These are phyloP conservation scores for Gossypium turneri DNA, from an alignment of 345 rosid species.

Conservation along the genomic window DNA sequence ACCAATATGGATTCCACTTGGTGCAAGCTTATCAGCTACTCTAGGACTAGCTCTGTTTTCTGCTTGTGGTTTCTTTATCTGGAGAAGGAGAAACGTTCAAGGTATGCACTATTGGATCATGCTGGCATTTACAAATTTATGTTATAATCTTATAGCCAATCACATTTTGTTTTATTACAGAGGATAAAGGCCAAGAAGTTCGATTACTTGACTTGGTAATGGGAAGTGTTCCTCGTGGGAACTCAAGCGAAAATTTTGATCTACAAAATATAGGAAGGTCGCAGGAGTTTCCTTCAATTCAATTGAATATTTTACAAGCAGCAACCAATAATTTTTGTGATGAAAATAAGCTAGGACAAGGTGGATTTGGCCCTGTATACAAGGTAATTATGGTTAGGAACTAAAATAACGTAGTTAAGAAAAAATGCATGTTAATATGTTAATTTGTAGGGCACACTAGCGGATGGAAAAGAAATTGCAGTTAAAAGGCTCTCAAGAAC, in stretches of 20 bases:
- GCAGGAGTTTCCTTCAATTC: neutral
- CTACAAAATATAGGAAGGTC: neutral
- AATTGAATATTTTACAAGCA: neutral
- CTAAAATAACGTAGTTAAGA: too few relatives aligned
- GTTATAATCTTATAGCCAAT: neutral
- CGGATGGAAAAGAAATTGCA: constrained; percentile 9
- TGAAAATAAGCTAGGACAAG: neutral
- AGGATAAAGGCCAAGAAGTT: neutral
- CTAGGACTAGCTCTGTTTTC: neutral
- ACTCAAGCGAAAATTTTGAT: neutral
- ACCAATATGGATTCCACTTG: neutral
- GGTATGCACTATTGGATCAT: neutral
- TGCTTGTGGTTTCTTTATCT: neutral
- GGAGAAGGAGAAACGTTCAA: neutral
- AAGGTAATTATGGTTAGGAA: neutral
- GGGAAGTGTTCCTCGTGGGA: neutral
- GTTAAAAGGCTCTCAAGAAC: constrained; percentile 7
- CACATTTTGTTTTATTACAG: neutral
- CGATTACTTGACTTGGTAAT: neutral
- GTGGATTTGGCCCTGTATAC: neutral
- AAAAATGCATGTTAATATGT: neutral
- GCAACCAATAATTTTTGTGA: neutral
- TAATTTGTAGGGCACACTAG: neutral
- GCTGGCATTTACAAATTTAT: neutral
- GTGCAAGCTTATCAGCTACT: neutral